Evolutionary conservation across 306 rosid species (phyloP), one percentile per base, ranked within the genome.

Genomic region (Fragaria ananassa): DNA sequence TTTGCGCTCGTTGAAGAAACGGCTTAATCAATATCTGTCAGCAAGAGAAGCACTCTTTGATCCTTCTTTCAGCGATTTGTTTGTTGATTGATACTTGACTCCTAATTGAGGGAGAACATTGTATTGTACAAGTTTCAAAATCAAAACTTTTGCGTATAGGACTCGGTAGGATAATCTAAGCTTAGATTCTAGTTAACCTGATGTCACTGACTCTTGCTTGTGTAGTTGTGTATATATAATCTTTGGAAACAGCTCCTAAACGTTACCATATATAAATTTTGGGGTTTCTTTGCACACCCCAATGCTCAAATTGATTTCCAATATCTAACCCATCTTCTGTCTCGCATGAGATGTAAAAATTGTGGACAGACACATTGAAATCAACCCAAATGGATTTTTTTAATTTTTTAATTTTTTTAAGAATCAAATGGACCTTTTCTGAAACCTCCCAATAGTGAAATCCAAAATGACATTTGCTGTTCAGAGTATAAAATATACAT

Each of bases 1-100:
- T 14, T 74, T 95, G 78, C 97, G 99, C 53, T 87, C 97, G 45
- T 75, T 92, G 88, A 95, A 92, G 93, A 95, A 95, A 74, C 97
- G 93, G 42, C 84, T 95, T 6, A 92, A 88, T 77, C 75, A 83
- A 80, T 95, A 85, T 80, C 77, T 76, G 77, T 92, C 97, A 29
- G 89, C 96, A 81, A 91, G 85, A 83, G 99, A 95, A 85, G 96
- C 99, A 70, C 77, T 92, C 74, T 61, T 72, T 58, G 97, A 92
- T 78, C 86, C 93, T 23, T 92, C 85, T 81, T 95, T 95, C 84
- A 47, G 70, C 56, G 88, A 89, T 45, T 83, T 91, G 84, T 79
- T 89, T 25, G 78, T 83, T 73, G 81, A 75, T 29, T 37, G 54
- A 29, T 19, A 19, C 35, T 31, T 69, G 72, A 75, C 39, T 75